These are phyloP conservation scores for Naganishia friedmannii DNA, from an alignment of 768 basidiomycete genomes.

Conservation along the genomic window DNA sequence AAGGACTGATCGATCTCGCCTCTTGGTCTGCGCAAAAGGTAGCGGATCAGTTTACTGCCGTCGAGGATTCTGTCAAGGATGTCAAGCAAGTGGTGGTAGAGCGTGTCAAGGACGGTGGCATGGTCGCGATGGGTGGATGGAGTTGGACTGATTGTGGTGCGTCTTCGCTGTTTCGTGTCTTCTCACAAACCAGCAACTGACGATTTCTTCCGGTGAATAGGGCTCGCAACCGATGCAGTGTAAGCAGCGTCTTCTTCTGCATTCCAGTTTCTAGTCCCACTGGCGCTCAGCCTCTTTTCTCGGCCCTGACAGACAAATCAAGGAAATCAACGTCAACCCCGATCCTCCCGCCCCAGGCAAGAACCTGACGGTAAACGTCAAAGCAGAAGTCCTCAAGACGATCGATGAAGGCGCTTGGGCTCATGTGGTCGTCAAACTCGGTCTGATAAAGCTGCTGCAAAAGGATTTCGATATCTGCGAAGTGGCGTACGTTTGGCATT, in stretches of 20 bases:
- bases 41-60: constrained; percentile 23
- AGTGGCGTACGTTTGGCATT: constrained; percentile 74
- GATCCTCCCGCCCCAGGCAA: constrained; percentile 87
- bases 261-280: too few species aligned
- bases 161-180: constrained; percentile 67
- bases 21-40: constrained; percentile 40
- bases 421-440: constrained; percentile 88
- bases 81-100: too few species aligned
- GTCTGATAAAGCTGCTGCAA: constrained; percentile 78
- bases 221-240: constrained; percentile 44
- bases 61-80: constrained; percentile 28
- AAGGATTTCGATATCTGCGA: constrained; percentile 86
- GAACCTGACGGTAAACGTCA: constrained; percentile 79
- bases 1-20: constrained; percentile 38
- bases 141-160: constrained; percentile 70
- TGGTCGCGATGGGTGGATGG: constrained; percentile 60
- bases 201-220: constrained; percentile 18
- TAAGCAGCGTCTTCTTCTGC: too few species aligned
- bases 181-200: neutral
- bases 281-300: too few species aligned
- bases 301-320: constrained; percentile 55
- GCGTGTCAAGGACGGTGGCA: constrained; percentile 45
- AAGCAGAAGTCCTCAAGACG: constrained; percentile 59
- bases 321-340: constrained; percentile 71
- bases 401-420: constrained; percentile 90